phyloP scores from a whole-genome alignment of 2,329 filamentous ascomycete species.

The Beauveria asiatica region DNA sequence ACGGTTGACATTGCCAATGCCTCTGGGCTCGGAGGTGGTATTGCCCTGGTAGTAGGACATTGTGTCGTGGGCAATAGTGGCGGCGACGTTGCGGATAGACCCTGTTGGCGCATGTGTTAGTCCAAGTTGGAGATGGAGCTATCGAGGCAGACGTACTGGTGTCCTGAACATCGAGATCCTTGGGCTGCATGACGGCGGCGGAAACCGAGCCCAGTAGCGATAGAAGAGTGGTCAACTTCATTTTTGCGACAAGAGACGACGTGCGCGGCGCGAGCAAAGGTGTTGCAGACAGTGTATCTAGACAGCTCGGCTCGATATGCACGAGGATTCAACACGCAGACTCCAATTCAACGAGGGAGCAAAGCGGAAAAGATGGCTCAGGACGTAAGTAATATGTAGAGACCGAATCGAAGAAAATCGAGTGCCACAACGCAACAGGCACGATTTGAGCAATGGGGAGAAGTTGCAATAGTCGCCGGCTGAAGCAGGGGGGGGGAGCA shows the following conservation, averaged over 20 bases:
- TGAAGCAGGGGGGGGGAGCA: background rate
- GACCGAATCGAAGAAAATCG: background rate
- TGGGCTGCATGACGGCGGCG: constrained; percentile 23
- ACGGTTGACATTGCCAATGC: constrained; percentile 52
- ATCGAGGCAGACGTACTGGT: constrained; percentile 21
- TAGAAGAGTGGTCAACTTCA: constrained; percentile 17
- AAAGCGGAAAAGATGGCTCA: background rate
- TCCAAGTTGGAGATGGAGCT: background rate
- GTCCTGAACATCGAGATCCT: constrained; percentile 30
- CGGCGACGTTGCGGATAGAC: constrained; percentile 54
- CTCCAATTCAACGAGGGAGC: background rate
- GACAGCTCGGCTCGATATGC: background rate
- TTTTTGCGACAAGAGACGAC: constrained; percentile 6
- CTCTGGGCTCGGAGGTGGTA: constrained; percentile 26
- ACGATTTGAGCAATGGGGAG: background rate
- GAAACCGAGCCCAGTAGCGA: constrained; percentile 14
- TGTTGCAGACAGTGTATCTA: background rate
- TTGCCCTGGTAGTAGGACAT: constrained; percentile 60
- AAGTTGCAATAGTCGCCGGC: constrained; percentile 6
- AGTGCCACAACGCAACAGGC: background rate
- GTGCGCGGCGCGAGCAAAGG: background rate
- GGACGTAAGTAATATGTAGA: background rate
- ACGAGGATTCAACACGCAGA: background rate
- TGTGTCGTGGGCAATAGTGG: constrained; percentile 50
- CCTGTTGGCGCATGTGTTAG: constrained; percentile 29